A percentile compares a stretch with the other conserved stretches of the same genome.
Evolutionary conservation across 768 basidiomycete genomes (phyloP).

Genomic region (Auricularia sp.): DNA sequence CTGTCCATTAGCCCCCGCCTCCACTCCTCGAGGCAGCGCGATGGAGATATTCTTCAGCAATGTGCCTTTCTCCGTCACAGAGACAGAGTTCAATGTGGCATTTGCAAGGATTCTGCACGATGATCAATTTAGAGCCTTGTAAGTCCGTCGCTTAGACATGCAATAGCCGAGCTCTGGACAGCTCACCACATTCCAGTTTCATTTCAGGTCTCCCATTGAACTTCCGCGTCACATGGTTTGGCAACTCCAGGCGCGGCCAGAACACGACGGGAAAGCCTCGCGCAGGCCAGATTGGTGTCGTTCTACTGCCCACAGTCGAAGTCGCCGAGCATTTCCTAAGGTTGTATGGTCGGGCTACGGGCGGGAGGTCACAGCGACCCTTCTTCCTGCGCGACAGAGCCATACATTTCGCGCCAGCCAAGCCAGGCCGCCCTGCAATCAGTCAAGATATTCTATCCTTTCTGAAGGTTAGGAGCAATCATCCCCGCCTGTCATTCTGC

Average conservation of each 20-base stretch:
- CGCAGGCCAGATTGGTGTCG: background rate
- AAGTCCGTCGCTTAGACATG: background rate
- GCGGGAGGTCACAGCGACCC: background rate
- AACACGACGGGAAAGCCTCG: background rate
- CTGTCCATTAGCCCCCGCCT: background rate
- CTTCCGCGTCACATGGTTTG: background rate
- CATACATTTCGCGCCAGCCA: background rate
- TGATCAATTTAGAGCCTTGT: slow-evolving; percentile 12
- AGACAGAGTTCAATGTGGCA: slow-evolving; percentile 14
- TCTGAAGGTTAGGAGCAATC: background rate
- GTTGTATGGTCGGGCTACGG: background rate
- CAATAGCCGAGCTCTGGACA: background rate
- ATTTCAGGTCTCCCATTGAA: background rate
- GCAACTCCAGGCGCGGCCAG: background rate
- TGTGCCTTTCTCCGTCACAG: slow-evolving; percentile 13
- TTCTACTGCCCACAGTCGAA: background rate
- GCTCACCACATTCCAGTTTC: background rate
- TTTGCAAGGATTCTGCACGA: slow-evolving; percentile 39
- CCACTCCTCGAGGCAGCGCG: background rate
- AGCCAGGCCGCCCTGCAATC: background rate
- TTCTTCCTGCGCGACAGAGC: background rate
- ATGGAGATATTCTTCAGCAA: slow-evolving; percentile 27
- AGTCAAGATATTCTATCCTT: background rate
- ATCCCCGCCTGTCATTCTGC: background rate
- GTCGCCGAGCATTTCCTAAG: background rate